These are phyloP conservation scores for Phytophthora sp. DNA, from an alignment of 352 stramenopile species.

Conservation along the genomic window DNA sequence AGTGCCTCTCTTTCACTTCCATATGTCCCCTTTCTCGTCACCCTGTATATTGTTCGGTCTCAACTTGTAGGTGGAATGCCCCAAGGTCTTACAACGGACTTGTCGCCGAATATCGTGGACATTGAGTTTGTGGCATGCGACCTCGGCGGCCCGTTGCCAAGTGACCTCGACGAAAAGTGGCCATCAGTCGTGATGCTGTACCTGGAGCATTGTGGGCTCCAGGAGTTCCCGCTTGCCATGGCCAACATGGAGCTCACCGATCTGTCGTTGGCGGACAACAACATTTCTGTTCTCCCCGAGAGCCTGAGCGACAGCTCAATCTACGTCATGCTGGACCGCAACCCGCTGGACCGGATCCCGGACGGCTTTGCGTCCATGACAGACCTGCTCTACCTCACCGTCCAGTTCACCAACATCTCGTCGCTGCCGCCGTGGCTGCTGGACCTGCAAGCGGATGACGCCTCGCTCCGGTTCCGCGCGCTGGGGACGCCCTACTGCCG, in stretches of 20 bases:
- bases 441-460: not conserved
- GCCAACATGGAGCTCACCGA: slow-evolving; percentile 33
- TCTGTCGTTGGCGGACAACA: slow-evolving; percentile 46
- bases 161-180: slow-evolving; percentile 41
- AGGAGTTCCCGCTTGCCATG: slow-evolving; percentile 28
- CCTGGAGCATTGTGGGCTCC: slow-evolving; percentile 44
- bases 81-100: slow-evolving; percentile 38
- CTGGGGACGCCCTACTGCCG: slow-evolving; percentile 21
- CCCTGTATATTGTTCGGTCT: slow-evolving; percentile 42
- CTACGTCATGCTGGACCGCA: slow-evolving; percentile 50
- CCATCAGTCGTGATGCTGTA: slow-evolving; percentile 37
- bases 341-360: slow-evolving; percentile 22
- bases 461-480: slow-evolving; percentile 4
- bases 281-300: slow-evolving; percentile 39
- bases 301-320: slow-evolving; percentile 25
- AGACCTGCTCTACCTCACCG: slow-evolving; percentile 10
- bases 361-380: slow-evolving; percentile 5
- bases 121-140: slow-evolving; percentile 39
- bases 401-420: slow-evolving; percentile 22
- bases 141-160: slow-evolving; percentile 21
- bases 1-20: slow-evolving; percentile 29
- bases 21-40: slow-evolving; percentile 28
- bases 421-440: slow-evolving; percentile 26
- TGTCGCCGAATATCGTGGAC: slow-evolving; percentile 36
- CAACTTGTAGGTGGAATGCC: slow-evolving; percentile 24